These are phyloP conservation scores for Fusarium newnesense DNA, from an alignment of 2,329 filamentous ascomycete species.

Conservation along the genomic window DNA sequence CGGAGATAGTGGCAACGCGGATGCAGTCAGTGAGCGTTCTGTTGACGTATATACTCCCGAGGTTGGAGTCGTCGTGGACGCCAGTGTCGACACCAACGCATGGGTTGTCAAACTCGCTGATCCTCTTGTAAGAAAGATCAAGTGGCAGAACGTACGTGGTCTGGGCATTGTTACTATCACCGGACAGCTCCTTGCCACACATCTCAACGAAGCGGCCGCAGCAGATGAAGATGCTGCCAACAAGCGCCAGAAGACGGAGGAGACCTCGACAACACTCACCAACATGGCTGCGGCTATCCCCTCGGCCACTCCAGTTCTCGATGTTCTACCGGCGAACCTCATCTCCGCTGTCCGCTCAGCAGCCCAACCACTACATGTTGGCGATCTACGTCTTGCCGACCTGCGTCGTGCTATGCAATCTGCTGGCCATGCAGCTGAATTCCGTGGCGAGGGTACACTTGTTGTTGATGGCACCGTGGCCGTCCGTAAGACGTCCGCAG, in stretches of 20 bases:
- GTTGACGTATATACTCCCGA: slow-evolving; percentile 84
- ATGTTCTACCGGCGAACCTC: slow-evolving; percentile 67
- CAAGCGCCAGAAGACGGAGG: slow-evolving; percentile 62
- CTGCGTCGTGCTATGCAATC: slow-evolving; percentile 84
- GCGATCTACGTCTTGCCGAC: slow-evolving; percentile 89
- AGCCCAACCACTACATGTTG: slow-evolving; percentile 91
- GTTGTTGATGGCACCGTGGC: slow-evolving; percentile 89
- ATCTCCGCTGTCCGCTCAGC: slow-evolving; percentile 79
- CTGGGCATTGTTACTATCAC: slow-evolving; percentile 94
- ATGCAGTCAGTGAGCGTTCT: slow-evolving; percentile 56
- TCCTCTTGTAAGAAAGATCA: slow-evolving; percentile 83
- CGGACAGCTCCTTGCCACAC: slow-evolving; percentile 66
- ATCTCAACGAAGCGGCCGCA: slow-evolving; percentile 50
- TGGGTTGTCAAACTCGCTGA: slow-evolving; percentile 95
- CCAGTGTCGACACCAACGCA: slow-evolving; percentile 96
- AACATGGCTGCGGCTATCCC: slow-evolving; percentile 32
- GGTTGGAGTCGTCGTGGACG: slow-evolving; percentile 80
- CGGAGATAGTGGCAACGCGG: slow-evolving; percentile 10
- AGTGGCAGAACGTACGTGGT: slow-evolving; percentile 93
- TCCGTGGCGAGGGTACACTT: slow-evolving; percentile 90
- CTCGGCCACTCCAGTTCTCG: slow-evolving; percentile 59
- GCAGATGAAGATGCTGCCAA: slow-evolving; percentile 58
- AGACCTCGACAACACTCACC: slow-evolving; percentile 41
- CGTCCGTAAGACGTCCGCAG: slow-evolving; percentile 88
- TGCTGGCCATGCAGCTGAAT: slow-evolving; percentile 87